Evolutionary conservation across 352 stramenopile genomes (phyloP).

Genomic region (Saprolegnia parasitica): DNA sequence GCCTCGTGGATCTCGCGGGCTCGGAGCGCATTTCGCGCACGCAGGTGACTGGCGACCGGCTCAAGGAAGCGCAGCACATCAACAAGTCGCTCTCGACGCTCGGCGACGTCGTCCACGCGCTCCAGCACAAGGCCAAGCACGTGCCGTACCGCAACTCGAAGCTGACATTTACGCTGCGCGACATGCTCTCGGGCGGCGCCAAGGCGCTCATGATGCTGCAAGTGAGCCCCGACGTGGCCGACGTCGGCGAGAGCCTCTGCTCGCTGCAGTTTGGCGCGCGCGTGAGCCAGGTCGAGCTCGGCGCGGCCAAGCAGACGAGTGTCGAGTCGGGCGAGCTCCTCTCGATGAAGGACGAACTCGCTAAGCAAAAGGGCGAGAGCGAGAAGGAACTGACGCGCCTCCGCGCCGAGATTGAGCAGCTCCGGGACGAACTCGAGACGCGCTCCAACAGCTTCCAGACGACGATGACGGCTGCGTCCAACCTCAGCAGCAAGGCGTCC

Average conservation of each 20-base stretch:
- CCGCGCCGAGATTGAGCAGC: conserved; percentile 14
- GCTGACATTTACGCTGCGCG: conserved; percentile 91
- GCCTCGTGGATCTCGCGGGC: conserved; percentile 97
- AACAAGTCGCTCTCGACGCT: conserved; percentile 98
- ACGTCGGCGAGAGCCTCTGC: conserved; percentile 86
- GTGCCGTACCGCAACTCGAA: conserved; percentile 94
- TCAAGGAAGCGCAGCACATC: conserved; percentile 97
- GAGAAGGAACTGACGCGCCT: conserved; percentile 13
- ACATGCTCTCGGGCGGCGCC: conserved; percentile 85
- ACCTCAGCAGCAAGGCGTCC: conserved; percentile 10
- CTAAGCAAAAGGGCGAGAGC: conserved; percentile 16
- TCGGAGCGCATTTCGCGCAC: conserved; percentile 91
- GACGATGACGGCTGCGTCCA: conserved; percentile 9
- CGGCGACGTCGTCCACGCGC: conserved; percentile 94
- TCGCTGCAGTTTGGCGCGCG: conserved; percentile 86
- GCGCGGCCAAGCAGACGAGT: conserved; percentile 63
- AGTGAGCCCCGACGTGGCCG: conserved; percentile 70
- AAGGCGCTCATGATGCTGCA: conserved; percentile 93
- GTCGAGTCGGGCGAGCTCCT: conserved; percentile 74
- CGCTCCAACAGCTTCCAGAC: conserved; percentile 22
- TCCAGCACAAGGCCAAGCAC: conserved; percentile 90
- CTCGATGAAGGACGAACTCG: conserved; percentile 54
- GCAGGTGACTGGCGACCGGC: conserved; percentile 70
- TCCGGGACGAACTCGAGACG: conserved; percentile 16
- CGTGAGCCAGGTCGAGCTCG: conserved; percentile 87